A percentile compares a stretch with the other conserved stretches of the same genome.
These are phyloP conservation scores for Xylaria scruposa DNA, from an alignment of 495 filamentous ascomycete genomes.

Conservation along the genomic window DNA sequence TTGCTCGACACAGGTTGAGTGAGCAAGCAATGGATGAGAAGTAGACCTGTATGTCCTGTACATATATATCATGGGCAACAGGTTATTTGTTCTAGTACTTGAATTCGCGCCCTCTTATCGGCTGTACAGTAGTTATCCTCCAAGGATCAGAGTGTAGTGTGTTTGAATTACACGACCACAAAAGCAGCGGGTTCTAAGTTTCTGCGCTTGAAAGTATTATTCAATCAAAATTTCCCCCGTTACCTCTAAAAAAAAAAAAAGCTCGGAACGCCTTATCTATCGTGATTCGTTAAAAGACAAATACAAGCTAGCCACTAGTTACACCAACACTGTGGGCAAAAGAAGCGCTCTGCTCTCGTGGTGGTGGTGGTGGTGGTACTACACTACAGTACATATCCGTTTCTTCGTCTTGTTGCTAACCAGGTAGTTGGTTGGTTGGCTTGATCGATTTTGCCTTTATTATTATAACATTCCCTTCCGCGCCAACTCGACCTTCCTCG, in stretches of 20 bases:
- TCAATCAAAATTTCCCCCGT: too few species aligned
- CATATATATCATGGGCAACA: neutral
- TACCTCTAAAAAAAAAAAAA: too few species aligned
- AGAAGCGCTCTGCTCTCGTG: neutral
- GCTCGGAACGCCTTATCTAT: neutral
- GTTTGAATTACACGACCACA: neutral
- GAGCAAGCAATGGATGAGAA: neutral
- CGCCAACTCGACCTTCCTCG: conserved; percentile 79
- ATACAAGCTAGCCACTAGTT: neutral
- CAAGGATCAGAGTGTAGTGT: neutral
- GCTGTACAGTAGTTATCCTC: conserved; percentile 23
- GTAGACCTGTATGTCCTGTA: neutral
- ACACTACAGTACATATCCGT: too few species aligned
- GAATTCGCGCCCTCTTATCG: neutral
- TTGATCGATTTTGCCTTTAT: neutral
- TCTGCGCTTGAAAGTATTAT: neutral
- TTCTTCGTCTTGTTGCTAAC: neutral
- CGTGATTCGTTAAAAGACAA: conserved; percentile 9
- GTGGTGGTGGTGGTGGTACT: neutral
- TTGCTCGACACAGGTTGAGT: neutral
- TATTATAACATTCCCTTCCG: conserved; percentile 85
- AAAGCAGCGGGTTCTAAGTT: too few species aligned
- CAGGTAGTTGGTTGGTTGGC: neutral
- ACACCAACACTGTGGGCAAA: neutral
- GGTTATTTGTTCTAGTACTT: neutral